A percentile compares a stretch with the other conserved stretches of the same genome.
phyloP scores from a whole-genome alignment of 2,329 filamentous ascomycete species.

The Cadophora sp. region DNA sequence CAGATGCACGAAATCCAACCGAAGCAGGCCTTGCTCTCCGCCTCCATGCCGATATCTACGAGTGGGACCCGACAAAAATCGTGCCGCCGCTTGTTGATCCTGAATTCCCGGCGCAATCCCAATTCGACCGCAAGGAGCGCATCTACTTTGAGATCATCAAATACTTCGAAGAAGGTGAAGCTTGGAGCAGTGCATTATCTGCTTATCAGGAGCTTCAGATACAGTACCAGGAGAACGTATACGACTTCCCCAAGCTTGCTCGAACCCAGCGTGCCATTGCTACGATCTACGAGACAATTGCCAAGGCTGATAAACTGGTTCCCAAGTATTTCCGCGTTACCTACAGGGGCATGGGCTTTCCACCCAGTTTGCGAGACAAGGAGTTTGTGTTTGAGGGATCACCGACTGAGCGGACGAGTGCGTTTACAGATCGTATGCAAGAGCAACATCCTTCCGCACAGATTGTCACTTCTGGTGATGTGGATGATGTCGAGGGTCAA shows the following conservation, averaged over 20 bases:
- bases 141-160: constrained; percentile 96
- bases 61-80: constrained; percentile 79
- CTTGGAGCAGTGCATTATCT: constrained; percentile 86
- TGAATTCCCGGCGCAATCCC: constrained; percentile 79
- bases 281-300: constrained; percentile 86
- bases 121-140: constrained; percentile 91
- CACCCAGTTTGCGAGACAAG: constrained; percentile 81
- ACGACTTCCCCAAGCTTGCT: constrained; percentile 91
- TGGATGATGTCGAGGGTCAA: constrained; percentile 88
- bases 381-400: constrained; percentile 90
- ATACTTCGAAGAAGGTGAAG: constrained; percentile 91
- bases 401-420: constrained; percentile 75
- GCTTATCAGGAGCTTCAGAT: constrained; percentile 89
- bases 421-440: constrained; percentile 91
- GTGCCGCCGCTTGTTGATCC: constrained; percentile 75
- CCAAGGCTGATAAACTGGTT: constrained; percentile 78
- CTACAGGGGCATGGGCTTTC: constrained; percentile 90
- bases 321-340: constrained; percentile 91
- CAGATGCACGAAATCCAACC: constrained; percentile 76
- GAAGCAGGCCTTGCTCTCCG: constrained; percentile 90
- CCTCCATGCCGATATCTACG: constrained; percentile 90
- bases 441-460: constrained; percentile 87
- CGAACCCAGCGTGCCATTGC: constrained; percentile 90
- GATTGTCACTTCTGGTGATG: constrained; percentile 72
- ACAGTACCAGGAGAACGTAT: constrained; percentile 90